phyloP scores from a whole-genome alignment of 768 basidiomycete genomes.

The Amanita polypyramis region DNA sequence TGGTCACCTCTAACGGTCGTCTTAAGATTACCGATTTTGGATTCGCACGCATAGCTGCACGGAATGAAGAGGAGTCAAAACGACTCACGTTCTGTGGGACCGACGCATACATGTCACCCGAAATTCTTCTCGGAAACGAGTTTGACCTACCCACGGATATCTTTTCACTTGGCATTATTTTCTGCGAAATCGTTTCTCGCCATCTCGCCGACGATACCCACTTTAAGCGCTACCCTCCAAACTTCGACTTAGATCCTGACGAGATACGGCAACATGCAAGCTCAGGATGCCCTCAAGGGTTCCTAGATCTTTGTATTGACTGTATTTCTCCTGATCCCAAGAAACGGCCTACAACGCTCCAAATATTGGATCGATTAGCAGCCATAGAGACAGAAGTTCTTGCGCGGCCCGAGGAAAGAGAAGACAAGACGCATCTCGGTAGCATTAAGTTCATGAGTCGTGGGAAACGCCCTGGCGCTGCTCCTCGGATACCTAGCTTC shows the following conservation, averaged over 20 bases:
- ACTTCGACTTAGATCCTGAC: slow-evolving; percentile 63
- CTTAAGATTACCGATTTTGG: slow-evolving; percentile 99
- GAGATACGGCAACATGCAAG: slow-evolving; percentile 65
- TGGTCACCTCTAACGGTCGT: slow-evolving; percentile 90
- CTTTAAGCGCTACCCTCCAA: slow-evolving; percentile 70
- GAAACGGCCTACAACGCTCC: slow-evolving; percentile 63
- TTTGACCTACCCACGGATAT: slow-evolving; percentile 94
- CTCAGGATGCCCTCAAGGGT: slow-evolving; percentile 67
- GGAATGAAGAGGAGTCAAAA: slow-evolving; percentile 83
- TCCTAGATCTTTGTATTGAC: slow-evolving; percentile 68
- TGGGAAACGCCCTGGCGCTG: slow-evolving; percentile 43
- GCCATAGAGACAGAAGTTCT: slow-evolving; percentile 81
- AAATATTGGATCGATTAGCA: slow-evolving; percentile 70
- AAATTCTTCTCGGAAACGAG: slow-evolving; percentile 83
- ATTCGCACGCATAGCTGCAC: slow-evolving; percentile 88
- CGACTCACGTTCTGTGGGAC: slow-evolving; percentile 84
- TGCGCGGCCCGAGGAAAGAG: slow-evolving; percentile 47
- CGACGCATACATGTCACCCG: slow-evolving; percentile 95
- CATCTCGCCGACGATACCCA: slow-evolving; percentile 75
- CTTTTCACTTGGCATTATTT: slow-evolving; percentile 87
- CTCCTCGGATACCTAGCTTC: slow-evolving; percentile 82
- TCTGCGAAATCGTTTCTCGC: slow-evolving; percentile 84
- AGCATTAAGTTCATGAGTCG: slow-evolving; percentile 77
- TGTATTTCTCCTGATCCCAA: slow-evolving; percentile 62
- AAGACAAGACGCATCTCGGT: slow-evolving; percentile 64